These are phyloP conservation scores for Fusarium gaditjirri DNA, from an alignment of 2,329 filamentous ascomycete genomes.

Conservation along the genomic window DNA sequence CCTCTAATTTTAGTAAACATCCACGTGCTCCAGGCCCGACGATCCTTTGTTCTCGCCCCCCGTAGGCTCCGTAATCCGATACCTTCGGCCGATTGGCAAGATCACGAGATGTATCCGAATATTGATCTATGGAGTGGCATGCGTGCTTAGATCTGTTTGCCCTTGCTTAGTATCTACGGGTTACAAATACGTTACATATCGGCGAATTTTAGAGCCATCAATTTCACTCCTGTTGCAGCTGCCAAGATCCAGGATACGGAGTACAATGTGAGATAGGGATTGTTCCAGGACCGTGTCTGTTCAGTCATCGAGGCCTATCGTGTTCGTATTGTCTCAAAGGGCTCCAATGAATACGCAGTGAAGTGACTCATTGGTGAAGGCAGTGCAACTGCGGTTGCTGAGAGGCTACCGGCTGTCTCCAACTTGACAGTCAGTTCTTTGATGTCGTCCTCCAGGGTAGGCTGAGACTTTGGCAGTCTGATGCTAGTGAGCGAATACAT, in stretches of 20 bases:
- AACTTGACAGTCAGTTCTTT: not conserved
- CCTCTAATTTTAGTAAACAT: conserved; percentile 34
- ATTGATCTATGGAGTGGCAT: not conserved
- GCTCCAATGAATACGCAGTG: not conserved
- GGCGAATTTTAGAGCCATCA: not conserved
- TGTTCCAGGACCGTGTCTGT: conserved; percentile 10
- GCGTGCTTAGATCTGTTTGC: not conserved
- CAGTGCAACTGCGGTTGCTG: not conserved
- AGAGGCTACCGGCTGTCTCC: not conserved
- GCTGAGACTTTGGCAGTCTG: not conserved
- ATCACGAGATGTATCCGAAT: not conserved
- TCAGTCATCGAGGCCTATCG: not conserved
- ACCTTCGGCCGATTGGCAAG: conserved; percentile 28
- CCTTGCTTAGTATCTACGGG: not conserved
- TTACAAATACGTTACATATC: not conserved
- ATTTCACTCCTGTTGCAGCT: not conserved
- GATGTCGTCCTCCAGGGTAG: not conserved
- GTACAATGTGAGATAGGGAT: not conserved
- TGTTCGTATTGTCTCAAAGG: conserved; percentile 7
- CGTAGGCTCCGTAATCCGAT: conserved; percentile 29
- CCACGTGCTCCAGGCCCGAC: conserved; percentile 37
- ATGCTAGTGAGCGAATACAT: not conserved
- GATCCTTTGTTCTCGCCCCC: conserved; percentile 35
- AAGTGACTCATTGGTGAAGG: not conserved
- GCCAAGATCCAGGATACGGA: not conserved